Conservation (phyloP, 768 basidiomycete genomes). For the Hydnomerulius pinastri region DNA sequence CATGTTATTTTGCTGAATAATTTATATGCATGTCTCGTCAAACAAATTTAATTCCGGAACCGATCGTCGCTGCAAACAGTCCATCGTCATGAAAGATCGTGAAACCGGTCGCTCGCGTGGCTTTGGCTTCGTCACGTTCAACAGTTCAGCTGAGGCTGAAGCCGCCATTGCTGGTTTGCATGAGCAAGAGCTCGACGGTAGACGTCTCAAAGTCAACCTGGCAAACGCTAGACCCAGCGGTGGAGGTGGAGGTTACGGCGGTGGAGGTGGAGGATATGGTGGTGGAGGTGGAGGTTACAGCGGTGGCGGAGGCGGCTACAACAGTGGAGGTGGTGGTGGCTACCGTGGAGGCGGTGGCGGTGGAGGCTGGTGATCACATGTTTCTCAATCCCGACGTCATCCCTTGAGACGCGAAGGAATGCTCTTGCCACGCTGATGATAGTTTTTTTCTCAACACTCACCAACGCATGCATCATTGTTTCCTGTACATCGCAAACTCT, state of each 20-base stretch:
- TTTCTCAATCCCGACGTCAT: neutral
- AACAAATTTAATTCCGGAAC: constrained; percentile 4
- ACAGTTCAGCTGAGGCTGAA: constrained; percentile 37
- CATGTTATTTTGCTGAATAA: constrained; percentile 27
- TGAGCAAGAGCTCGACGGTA: constrained; percentile 57
- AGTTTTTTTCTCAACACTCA: constrained; percentile 1
- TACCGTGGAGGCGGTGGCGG: constrained; percentile 2
- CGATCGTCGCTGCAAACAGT: constrained; percentile 17
- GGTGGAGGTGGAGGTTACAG: constrained; percentile 15
- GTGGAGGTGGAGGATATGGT: constrained; percentile 17
- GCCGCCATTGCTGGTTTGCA: constrained; percentile 46
- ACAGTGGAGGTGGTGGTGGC: constrained; percentile 12
- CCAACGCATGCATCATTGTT: constrained; percentile 10
- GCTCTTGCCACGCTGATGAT: neutral
- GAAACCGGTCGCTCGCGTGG: constrained; percentile 60
- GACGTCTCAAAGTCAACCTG: constrained; percentile 53
- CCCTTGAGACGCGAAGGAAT: neutral
- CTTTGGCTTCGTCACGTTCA: constrained; percentile 55
- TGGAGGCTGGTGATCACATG: constrained; percentile 12
- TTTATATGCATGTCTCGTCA: constrained; percentile 24
- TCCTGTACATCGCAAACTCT: constrained; percentile 4
- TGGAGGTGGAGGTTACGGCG: constrained; percentile 26
- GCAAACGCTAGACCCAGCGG: constrained; percentile 32
- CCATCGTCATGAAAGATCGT: constrained; percentile 47
- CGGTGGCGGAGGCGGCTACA: constrained; percentile 10